Base-by-base conservation (phyloP, 345 rosid species). In the Corymbia maculata region DNA sequence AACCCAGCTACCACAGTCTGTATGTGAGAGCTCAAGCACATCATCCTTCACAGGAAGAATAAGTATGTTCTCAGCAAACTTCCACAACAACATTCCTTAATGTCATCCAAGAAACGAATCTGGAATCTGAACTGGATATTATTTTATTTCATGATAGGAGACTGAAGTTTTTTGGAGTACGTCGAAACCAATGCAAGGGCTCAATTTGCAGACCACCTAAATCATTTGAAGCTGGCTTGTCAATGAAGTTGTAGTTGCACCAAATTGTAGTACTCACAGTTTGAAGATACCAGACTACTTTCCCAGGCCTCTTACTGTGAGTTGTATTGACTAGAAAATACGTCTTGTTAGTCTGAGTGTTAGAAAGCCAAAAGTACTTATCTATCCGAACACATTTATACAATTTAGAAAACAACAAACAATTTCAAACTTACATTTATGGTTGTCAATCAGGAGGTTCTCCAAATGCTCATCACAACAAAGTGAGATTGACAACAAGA, bases 21-120 rank as follows among this genome's bases (percentile, higher is more conserved):
- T 90, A 87, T 90, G 52, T 85, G 92, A 91, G 51, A 91, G 88
- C 91, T 91, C 93, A 32, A 91, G 94, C 88, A 84, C 90, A 59
- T 86, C 91, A 88, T 90, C 92, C 64, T 61, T 61, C 79, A 87
- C 70, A 15, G 88, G 90, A 44, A 91, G 89, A 91, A 88, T 36
- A 50, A 87, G 88, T 87, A 87, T 9, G 84, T 42, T 19, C 84
- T 75, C 84, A 75, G 84, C 84, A 75, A 75, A 19, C 61, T 47
- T 36, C 14, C 19, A 26, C 84, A 75, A 42, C 19, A 19, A 42
- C 84, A 36, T 75, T 75, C 49, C 84, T 42, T 42, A 75, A 19
- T 19, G 84, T 42, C 84, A 75, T 75, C 84, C 49, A 19, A 42
- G 49, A 75, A 22, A 36, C 49, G 21, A 42, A 19, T 75, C 84